Evolutionary conservation across 441 rosid species (phyloP).

Genomic region (Gossypium schwendimanii): DNA sequence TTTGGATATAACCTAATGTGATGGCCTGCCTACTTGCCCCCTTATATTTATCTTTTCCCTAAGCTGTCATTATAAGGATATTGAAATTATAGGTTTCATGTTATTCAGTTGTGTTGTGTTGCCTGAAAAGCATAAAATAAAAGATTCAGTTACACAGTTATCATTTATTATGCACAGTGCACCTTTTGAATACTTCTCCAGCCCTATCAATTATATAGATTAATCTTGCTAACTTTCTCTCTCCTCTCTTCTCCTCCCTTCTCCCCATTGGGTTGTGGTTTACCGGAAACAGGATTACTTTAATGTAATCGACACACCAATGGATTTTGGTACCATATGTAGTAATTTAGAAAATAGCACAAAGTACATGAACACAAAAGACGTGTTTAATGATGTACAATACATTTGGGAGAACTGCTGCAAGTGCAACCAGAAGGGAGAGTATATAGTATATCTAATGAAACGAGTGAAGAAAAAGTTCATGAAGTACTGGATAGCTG

Average conservation of each 20-base stretch:
- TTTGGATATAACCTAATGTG: background rate
- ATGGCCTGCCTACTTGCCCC: background rate
- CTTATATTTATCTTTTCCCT: background rate
- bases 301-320: constrained; percentile 38
- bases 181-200: background rate
- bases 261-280: constrained; percentile 3
- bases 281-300: constrained; percentile 31
- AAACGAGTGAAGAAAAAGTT: constrained; percentile 52
- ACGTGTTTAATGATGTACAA: constrained; percentile 39
- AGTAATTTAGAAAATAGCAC: constrained; percentile 34
- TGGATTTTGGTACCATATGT: constrained; percentile 52
- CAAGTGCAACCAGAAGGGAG: constrained; percentile 44
- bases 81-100: background rate
- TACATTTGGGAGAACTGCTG: constrained; percentile 45
- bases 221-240: background rate
- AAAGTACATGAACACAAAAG: constrained; percentile 38
- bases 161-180: background rate
- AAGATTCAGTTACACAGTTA: background rate
- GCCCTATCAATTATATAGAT: background rate
- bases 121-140: background rate
- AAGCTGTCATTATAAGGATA: background rate
- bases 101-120: background rate
- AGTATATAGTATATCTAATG: constrained; percentile 45
- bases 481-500: constrained; percentile 41
- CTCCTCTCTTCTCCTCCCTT: background rate